Evolutionary conservation across 805 yeast genomes (phyloP).

Genomic region (Candida maris): DNA sequence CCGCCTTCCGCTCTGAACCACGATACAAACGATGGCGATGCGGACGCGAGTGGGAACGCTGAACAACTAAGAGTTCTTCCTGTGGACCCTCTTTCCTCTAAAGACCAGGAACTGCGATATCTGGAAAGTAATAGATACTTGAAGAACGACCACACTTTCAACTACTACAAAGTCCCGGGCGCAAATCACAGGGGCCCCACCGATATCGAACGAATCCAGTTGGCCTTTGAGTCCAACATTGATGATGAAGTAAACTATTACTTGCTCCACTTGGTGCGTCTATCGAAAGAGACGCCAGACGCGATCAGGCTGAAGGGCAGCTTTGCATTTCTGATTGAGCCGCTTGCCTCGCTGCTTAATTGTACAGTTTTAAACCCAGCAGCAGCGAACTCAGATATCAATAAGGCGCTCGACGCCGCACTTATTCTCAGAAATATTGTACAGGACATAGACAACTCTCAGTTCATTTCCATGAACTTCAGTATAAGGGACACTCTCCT

Average conservation of each 20-base stretch:
- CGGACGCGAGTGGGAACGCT: background rate
- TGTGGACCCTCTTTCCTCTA: constrained; percentile 28
- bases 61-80: constrained; percentile 24
- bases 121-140: constrained; percentile 28
- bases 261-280: constrained; percentile 48
- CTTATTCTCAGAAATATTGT: constrained; percentile 75
- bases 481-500: constrained; percentile 37
- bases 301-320: constrained; percentile 38
- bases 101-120: constrained; percentile 33
- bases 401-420: constrained; percentile 43
- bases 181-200: constrained; percentile 52
- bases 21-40: background rate
- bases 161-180: constrained; percentile 32
- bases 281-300: constrained; percentile 39
- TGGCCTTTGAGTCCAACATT: constrained; percentile 66
- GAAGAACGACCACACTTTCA: constrained; percentile 29
- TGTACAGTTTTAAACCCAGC: constrained; percentile 17
- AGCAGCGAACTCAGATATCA: constrained; percentile 22
- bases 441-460: constrained; percentile 82
- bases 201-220: constrained; percentile 58
- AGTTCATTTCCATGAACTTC: constrained; percentile 57
- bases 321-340: constrained; percentile 39
- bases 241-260: constrained; percentile 72
- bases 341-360: constrained; percentile 20
- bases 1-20: background rate